These are phyloP conservation scores for Xylaria sp. DNA, from an alignment of 2,329 filamentous ascomycete genomes.

Conservation along the genomic window DNA sequence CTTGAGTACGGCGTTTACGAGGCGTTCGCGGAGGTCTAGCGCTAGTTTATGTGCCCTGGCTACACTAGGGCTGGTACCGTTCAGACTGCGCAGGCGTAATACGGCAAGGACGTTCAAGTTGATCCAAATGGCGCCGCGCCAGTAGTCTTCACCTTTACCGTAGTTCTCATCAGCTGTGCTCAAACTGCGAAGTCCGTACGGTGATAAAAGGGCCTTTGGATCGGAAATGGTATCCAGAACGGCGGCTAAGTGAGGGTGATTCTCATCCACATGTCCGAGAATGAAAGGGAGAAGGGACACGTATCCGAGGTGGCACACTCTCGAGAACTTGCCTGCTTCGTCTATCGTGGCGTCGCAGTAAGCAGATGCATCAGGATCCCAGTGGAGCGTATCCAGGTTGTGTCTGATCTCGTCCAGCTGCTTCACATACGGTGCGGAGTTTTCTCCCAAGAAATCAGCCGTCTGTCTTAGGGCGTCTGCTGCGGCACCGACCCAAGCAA, in stretches of 20 bases:
- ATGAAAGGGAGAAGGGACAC: background rate
- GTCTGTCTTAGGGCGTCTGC: background rate
- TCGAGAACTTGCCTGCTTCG: background rate
- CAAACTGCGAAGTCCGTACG: background rate
- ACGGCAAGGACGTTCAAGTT: background rate
- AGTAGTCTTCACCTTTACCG: background rate
- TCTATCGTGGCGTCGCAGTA: background rate
- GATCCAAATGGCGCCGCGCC: background rate
- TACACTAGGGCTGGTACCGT: background rate
- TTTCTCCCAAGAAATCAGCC: background rate
- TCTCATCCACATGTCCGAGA: background rate
- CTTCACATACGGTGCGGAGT: background rate
- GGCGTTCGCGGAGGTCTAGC: background rate
- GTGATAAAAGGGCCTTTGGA: background rate
- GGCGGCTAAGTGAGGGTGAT: background rate
- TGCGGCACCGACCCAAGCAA: background rate
- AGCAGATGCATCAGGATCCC: background rate
- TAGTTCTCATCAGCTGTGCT: background rate
- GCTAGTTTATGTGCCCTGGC: background rate
- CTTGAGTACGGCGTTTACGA: background rate
- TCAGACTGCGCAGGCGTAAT: background rate
- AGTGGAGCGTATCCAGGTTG: background rate
- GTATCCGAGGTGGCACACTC: background rate
- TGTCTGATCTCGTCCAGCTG: background rate
- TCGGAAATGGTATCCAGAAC: background rate